These are phyloP conservation scores for Colletotrichum melonis DNA, from an alignment of 2,329 filamentous ascomycete genomes.

Conservation along the genomic window DNA sequence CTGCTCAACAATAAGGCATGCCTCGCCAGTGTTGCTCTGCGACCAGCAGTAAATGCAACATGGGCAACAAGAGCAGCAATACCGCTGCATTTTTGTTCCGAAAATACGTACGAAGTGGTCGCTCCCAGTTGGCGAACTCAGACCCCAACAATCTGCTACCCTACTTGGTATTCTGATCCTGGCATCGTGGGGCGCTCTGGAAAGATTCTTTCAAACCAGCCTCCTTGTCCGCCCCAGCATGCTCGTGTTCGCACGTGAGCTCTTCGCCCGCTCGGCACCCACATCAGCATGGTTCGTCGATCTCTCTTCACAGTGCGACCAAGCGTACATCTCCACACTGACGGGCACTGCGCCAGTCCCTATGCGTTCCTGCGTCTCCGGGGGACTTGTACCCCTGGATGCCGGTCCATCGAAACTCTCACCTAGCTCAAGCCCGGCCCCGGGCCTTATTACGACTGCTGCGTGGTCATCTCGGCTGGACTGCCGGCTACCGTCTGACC, in stretches of 20 bases:
- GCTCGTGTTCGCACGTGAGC: constrained; percentile 22
- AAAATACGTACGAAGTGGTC: no score
- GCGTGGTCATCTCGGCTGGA: constrained; percentile 17
- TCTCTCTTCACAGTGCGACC: constrained; percentile 9
- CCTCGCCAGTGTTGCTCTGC: neutral
- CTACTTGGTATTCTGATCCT: neutral
- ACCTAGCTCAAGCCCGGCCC: neutral
- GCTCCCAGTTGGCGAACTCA: neutral
- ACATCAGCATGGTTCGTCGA: neutral
- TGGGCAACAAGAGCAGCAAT: no score
- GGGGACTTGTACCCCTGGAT: neutral
- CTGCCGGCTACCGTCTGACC: constrained; percentile 2
- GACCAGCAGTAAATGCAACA: neutral
- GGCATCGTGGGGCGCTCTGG: neutral
- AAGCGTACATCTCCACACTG: constrained; percentile 10
- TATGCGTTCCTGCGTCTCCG: constrained; percentile 16
- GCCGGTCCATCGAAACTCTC: neutral
- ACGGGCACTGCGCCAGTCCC: neutral
- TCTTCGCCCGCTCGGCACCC: neutral
- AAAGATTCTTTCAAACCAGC: neutral
- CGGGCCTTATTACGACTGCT: constrained; percentile 6
- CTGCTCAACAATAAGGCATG: neutral
- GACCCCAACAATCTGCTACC: neutral
- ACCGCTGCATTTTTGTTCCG: neutral
- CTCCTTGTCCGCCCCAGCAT: constrained; percentile 22